A percentile compares a stretch with the other conserved stretches of the same genome.
Conservation (phyloP, 306 rosid species). For the Trichosanthes cucumerina region DNA sequence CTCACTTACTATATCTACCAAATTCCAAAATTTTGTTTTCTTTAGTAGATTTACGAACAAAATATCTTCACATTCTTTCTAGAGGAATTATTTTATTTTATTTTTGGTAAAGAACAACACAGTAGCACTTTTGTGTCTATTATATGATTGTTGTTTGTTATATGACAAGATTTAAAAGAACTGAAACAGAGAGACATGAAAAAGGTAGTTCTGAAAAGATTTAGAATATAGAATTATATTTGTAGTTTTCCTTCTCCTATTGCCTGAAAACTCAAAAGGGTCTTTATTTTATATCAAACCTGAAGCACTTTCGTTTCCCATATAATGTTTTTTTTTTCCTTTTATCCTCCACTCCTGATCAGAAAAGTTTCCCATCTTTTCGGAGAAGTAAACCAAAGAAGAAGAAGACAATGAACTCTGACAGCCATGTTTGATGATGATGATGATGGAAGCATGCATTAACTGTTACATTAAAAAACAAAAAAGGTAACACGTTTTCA, state of each 20-base stretch:
- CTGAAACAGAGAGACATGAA: neutral
- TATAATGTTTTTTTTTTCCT: neutral
- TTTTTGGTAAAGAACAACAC: neutral
- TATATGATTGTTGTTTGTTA: neutral
- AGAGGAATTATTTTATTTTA: neutral
- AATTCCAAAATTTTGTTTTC: neutral
- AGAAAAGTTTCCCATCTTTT: neutral
- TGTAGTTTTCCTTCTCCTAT: neutral
- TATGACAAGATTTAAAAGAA: neutral
- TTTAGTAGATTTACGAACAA: neutral
- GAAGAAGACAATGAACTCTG: constrained; percentile 6
- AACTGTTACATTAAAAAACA: neutral
- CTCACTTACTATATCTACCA: neutral
- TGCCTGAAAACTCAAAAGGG: neutral
- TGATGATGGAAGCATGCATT: constrained; percentile 1
- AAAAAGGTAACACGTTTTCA: neutral
- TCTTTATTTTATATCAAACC: neutral
- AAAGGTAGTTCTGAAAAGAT: neutral
- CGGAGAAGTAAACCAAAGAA: neutral
- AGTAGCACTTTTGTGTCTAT: neutral
- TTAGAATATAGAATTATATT: neutral
- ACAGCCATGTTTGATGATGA: neutral
- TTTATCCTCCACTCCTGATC: neutral
- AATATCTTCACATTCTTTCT: neutral
- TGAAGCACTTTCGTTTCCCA: neutral